Evolutionary conservation across 2,329 filamentous ascomycete species (phyloP).

Genomic region (Ilyonectria destructans): DNA sequence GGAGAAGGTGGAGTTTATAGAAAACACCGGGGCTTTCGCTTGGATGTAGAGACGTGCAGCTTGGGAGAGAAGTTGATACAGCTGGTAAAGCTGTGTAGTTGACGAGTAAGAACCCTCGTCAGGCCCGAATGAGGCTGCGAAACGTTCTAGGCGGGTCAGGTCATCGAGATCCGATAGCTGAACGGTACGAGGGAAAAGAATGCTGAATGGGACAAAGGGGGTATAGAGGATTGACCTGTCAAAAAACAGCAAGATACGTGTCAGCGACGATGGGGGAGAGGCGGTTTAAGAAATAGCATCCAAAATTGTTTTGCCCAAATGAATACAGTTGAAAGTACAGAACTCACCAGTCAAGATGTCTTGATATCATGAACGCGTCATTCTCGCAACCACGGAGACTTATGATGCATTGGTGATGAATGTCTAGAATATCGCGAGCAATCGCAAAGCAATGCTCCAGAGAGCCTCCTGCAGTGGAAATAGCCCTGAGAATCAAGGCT

Average conservation of each 20-base stretch:
- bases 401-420: conserved; percentile 54
- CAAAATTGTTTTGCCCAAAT: not conserved
- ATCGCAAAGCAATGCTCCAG: conserved; percentile 50
- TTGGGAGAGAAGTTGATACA: conserved; percentile 55
- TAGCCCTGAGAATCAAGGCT: conserved; percentile 53
- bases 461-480: conserved; percentile 9
- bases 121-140: conserved; percentile 51
- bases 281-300: not conserved
- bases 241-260: no score
- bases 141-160: conserved; percentile 48
- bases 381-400: conserved; percentile 43
- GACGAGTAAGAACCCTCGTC: conserved; percentile 33
- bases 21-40: not conserved
- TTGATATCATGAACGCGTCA: conserved; percentile 50
- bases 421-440: conserved; percentile 53
- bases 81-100: conserved; percentile 52
- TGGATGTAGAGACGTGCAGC: conserved; percentile 51
- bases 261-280: not conserved
- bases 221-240: conserved; percentile 53
- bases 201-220: conserved; percentile 58
- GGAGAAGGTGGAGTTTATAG: not conserved
- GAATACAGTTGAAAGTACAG: no score
- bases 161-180: conserved; percentile 35
- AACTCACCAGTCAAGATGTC: conserved; percentile 56
- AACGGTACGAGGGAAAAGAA: conserved; percentile 54